Evolutionary conservation across 1,284 basidiomycete genomes (phyloP), one percentile per base, ranked within the genome.

Genomic region (Ceratorhiza oryzae-sativae): DNA sequence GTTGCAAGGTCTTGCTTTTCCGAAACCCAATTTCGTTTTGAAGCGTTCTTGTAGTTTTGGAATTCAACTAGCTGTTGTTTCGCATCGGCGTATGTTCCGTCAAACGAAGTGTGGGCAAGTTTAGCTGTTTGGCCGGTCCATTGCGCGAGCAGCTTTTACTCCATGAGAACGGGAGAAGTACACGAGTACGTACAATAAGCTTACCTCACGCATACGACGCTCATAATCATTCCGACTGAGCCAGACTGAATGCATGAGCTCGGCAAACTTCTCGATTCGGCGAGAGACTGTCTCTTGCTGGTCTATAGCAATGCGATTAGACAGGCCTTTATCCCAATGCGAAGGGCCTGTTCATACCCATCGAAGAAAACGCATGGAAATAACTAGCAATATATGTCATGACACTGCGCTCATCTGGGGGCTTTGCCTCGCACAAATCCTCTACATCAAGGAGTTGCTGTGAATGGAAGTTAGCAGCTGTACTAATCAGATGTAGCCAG

Each of bases 351-450:
- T 4, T 10, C 87, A 74, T 76, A 94, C 95, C 94, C 90, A 97
- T 96, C 0, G 93, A 91, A 0, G 95, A 97, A 80, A 99, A 99
- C 0, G 97, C 97, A 80, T 99, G 97, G 84, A 99, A 99, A 81
- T 88, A 98, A 78, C 95, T 95, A 42, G 97, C 97, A 67, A 96
- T 89, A 76, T 96, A 97, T 1, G 93, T 96, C 94, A 96, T 96
- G 30, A 97, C 92, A 80, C 93, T 95, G 55, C 94, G 89, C 80
- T 99, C 97, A 80, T 99, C 97, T 0, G 97, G 97, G 71, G 87
- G 88, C 25, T 84, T 84, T 0, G 90, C 87, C 77, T 97, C 95
- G 78, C 95, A 97, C n/a, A 99, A 81, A 84, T 99, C 97, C 72
- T 95, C 91, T 0, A 99, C 96, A 83, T 99, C 97, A 34, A 99